These are phyloP conservation scores for Retiboletus flavoniger DNA, from an alignment of 1,284 basidiomycete genomes.

Conservation along the genomic window DNA sequence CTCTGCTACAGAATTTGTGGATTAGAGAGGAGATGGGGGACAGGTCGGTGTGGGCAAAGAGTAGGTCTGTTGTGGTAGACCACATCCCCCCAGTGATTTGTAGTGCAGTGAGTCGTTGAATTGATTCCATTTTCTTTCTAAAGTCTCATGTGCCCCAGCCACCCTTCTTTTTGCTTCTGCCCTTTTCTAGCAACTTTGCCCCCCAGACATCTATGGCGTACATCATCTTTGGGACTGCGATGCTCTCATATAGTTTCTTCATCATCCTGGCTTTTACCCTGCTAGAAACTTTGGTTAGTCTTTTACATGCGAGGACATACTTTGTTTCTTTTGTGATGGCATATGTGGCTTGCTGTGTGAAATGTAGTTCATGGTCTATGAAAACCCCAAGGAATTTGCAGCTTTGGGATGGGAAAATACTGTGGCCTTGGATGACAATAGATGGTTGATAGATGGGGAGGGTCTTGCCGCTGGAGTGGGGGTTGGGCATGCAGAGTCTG, in stretches of 20 bases:
- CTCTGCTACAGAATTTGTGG: no score
- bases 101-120: no score
- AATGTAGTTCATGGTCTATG: not conserved
- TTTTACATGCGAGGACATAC: not conserved
- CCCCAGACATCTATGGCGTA: not conserved
- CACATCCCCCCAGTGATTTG: no score
- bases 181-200: not conserved
- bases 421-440: not conserved
- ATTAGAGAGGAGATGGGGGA: no score
- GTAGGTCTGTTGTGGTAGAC: no score
- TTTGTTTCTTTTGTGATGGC: not conserved
- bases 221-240: not conserved
- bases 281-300: not conserved
- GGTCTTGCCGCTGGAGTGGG: no score
- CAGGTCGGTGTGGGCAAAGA: no score
- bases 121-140: not conserved
- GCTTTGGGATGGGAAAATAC: not conserved
- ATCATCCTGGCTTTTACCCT: not conserved
- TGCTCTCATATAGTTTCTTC: not conserved
- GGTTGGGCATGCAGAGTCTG: no score
- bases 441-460: no score
- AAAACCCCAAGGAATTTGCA: not conserved
- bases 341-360: not conserved
- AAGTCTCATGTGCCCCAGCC: not conserved
- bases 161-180: not conserved